Conservation (phyloP, 306 rosid species). For the Sicyos edulis region DNA sequence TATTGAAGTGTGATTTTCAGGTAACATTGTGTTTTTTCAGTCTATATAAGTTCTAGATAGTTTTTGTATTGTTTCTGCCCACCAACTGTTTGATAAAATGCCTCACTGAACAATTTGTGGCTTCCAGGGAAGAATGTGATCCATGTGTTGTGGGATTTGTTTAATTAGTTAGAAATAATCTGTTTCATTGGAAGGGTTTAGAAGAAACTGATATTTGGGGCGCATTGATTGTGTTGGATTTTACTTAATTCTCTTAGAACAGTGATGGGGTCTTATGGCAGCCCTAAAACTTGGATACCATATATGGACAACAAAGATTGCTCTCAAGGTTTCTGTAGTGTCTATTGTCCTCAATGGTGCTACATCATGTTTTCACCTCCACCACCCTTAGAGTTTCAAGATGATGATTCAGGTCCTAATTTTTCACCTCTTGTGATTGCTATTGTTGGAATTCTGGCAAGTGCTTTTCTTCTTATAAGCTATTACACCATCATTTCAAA, state of each 20-base stretch:
- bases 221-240: not conserved
- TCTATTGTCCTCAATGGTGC: conserved; percentile 89
- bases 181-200: not conserved
- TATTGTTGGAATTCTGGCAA: conserved; percentile 67
- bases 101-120: not conserved
- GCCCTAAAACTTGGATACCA: conserved; percentile 69
- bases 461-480: conserved; percentile 81
- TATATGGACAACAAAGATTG: conserved; percentile 72
- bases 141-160: conserved; percentile 1
- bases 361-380: conserved; percentile 65
- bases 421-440: conserved; percentile 58
- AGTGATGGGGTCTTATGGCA: conserved; percentile 57
- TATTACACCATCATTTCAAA: conserved; percentile 77
- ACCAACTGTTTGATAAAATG: conserved; percentile 8
- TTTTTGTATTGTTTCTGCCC: not conserved
- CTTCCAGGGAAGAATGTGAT: not conserved
- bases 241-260: not conserved
- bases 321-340: conserved; percentile 74
- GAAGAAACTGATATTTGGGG: not conserved
- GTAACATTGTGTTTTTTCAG: conserved; percentile 18
- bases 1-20: conserved; percentile 22
- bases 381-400: conserved; percentile 58
- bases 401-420: conserved; percentile 16
- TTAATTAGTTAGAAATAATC: not conserved
- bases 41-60: not conserved